A percentile compares a stretch with the other conserved stretches of the same genome.
These are phyloP conservation scores for Chondrostereum purpureum DNA, from an alignment of 1,284 basidiomycete species.

Conservation along the genomic window DNA sequence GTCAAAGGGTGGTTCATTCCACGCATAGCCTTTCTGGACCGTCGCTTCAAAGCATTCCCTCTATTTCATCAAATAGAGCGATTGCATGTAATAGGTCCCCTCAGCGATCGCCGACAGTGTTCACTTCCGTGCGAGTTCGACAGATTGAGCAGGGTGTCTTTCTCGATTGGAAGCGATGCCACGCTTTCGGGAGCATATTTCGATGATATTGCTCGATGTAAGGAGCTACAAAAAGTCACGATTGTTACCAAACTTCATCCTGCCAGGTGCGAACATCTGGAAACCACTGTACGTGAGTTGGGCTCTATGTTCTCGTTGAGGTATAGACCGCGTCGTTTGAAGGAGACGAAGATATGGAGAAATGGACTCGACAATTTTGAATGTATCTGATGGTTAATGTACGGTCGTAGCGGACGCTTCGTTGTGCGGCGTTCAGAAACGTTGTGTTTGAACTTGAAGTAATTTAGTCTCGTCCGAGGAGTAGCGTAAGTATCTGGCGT, in stretches of 20 bases:
- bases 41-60: not conserved
- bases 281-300: not conserved
- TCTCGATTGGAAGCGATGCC: not conserved
- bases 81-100: not conserved
- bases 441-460: too few species aligned
- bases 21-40: not conserved
- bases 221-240: not conserved
- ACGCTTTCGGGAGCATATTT: not conserved
- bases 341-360: slow-evolving; percentile 1
- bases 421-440: too few species aligned
- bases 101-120: not conserved
- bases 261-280: not conserved
- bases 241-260: not conserved
- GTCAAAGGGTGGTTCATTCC: slow-evolving; percentile 1
- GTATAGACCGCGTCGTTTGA: not conserved
- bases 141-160: not conserved
- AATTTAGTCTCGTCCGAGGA: too few species aligned
- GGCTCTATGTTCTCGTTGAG: not conserved
- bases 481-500: too few species aligned
- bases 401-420: too few species aligned
- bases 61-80: not conserved
- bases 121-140: not conserved
- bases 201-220: not conserved
- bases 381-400: not conserved
- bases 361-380: not conserved